Evolutionary conservation across 1,284 basidiomycete species (phyloP), one percentile per base, ranked within the genome.

Genomic region (Exobasidium rhododendri): DNA sequence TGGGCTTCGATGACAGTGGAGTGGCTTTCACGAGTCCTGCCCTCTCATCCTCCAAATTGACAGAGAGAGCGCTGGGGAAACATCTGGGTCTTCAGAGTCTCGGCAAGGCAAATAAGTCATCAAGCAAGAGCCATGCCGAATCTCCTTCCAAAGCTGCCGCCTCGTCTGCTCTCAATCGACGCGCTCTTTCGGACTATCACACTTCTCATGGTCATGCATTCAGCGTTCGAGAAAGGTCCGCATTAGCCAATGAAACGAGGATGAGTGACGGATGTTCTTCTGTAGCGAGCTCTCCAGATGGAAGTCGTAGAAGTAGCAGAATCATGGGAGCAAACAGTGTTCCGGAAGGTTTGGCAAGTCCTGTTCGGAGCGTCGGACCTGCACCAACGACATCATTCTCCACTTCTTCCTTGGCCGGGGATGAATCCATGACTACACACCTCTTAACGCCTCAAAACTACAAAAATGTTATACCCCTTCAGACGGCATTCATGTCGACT

Each of bases 401-500:
- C 26, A 26, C 31, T 26, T 43, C 55, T 32, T 56, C 55, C 14
- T 32, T 56, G 29, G 11, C 55, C 5, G 56, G 13, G 13, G 53
- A 26, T 6, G 56, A 55, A 4, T 40, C 35, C 35, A 40, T 40
- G 35, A 40, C 35, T 10, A 40, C 59, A 13, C 22, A n/a, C 7
- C 71, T 68, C 45, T 58, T 70, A n/a, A 77, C 81, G 11, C 80
- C 81, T 4, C 79, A 81, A 53, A 79, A 78, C 52, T 82, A 79
- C 75, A 81, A 80, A 63, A 78, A 81, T 56, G 81, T 81, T 63
- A 74, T 78, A 56, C 81, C 81, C 0, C 68, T 81, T 4, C 80
- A 81, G 55, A 78, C 81, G 3, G 81, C 81, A 3, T 82, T 82
- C 73, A 72, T 78, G 67, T 80, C 79, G 35, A 81, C 80, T 3